These are phyloP conservation scores for Mortierella sp. DNA, from an alignment of 371 early-diverging fungal genomes.

Conservation along the genomic window DNA sequence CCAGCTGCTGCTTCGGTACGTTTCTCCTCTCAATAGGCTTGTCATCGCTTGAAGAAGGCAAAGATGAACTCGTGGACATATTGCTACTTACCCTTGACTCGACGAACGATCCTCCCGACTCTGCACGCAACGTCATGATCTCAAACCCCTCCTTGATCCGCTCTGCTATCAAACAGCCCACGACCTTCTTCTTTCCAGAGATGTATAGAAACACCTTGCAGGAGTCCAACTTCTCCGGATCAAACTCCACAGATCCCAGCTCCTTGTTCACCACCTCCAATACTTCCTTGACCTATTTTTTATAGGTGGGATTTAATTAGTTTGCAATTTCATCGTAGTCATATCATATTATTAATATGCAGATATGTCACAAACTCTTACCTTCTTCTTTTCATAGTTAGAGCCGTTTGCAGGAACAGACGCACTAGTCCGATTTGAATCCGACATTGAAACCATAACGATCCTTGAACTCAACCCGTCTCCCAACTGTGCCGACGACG, in stretches of 20 bases:
- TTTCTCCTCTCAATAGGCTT: background rate
- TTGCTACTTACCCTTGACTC: no score
- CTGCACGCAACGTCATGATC: slow-evolving; percentile 19
- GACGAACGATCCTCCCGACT: background rate
- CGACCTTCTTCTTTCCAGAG: slow-evolving; percentile 58
- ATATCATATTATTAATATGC: background rate
- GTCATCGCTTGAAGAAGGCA: background rate
- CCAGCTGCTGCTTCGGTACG: background rate
- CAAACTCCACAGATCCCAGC: slow-evolving; percentile 52
- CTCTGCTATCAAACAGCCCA: slow-evolving; percentile 68
- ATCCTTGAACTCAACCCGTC: slow-evolving; percentile 27
- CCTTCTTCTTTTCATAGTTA: slow-evolving; percentile 49
- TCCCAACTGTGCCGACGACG: background rate
- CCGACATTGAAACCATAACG: slow-evolving; percentile 46
- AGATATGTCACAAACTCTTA: background rate
- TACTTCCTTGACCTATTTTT: slow-evolving; percentile 42
- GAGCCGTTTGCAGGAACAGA: slow-evolving; percentile 13
- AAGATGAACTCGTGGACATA: background rate
- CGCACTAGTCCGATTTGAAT: slow-evolving; percentile 9
- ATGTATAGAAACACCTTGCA: slow-evolving; percentile 64
- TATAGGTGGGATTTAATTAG: background rate
- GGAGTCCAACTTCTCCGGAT: slow-evolving; percentile 36
- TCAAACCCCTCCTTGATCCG: slow-evolving; percentile 60
- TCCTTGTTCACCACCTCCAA: slow-evolving; percentile 44
- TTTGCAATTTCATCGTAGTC: background rate